Evolutionary conservation across 2,329 filamentous ascomycete genomes (phyloP).

Genomic region (Cercospora zeina): DNA sequence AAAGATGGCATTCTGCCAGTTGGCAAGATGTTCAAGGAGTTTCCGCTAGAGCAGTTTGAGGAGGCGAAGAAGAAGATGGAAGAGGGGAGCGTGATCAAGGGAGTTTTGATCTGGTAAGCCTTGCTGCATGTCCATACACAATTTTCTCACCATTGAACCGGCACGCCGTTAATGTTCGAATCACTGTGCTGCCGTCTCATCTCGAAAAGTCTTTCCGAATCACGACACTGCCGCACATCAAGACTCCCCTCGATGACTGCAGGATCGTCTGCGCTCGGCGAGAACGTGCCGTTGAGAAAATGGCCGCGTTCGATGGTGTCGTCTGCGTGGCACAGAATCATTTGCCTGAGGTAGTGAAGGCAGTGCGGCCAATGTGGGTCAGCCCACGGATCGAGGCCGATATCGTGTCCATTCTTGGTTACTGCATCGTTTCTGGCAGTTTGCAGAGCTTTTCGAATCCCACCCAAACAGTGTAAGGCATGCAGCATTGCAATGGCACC

Average conservation of each 20-base stretch:
- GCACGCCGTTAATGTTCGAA: constrained; percentile 7
- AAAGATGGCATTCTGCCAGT: constrained; percentile 47
- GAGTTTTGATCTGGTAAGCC: constrained; percentile 43
- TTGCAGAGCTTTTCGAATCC: constrained; percentile 17
- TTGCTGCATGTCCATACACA: neutral
- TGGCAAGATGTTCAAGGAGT: constrained; percentile 46
- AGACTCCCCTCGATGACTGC: constrained; percentile 8
- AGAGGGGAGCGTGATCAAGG: constrained; percentile 42
- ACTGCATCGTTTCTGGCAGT: constrained; percentile 13
- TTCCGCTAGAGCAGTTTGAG: constrained; percentile 42
- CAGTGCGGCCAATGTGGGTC: constrained; percentile 23
- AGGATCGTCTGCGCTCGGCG: constrained; percentile 4
- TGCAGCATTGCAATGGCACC: constrained; percentile 21
- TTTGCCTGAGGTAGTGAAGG: constrained; percentile 13
- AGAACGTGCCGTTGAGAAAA: constrained; percentile 10
- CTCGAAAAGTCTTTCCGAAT: constrained; percentile 10
- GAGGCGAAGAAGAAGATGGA: constrained; percentile 43
- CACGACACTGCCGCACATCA: constrained; percentile 11
- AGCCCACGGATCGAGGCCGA: constrained; percentile 11
- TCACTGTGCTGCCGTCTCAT: constrained; percentile 12
- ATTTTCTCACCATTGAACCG: constrained; percentile 3
- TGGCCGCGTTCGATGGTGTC: constrained; percentile 18
- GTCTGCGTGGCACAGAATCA: constrained; percentile 19
- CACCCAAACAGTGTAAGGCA: constrained; percentile 18
- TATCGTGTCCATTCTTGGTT: constrained; percentile 13